Conservation (phyloP, 257 asterid species). For the Solanum pimpinellifolium region DNA sequence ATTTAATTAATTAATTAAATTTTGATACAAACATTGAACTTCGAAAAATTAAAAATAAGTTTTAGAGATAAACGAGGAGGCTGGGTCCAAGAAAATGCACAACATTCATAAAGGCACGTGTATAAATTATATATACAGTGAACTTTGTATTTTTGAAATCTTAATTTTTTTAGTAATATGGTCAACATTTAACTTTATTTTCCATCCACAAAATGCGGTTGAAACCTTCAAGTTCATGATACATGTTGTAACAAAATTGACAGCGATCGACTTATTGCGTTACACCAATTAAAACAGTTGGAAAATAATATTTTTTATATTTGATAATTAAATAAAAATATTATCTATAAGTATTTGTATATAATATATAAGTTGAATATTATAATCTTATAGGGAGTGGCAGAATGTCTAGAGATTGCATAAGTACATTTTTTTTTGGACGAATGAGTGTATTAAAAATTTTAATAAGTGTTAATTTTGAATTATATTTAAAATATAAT, state of each 20-base stretch:
- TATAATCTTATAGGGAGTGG: background rate
- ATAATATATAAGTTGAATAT: background rate
- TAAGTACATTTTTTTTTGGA: too few relatives aligned
- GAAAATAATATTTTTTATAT: background rate
- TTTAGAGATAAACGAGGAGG: background rate
- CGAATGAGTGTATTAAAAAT: background rate
- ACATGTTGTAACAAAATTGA: background rate
- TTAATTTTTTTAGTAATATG: background rate
- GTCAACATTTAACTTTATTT: background rate
- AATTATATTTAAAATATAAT: too few relatives aligned
- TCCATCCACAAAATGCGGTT: background rate
- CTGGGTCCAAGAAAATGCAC: background rate
- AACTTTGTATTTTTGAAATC: background rate
- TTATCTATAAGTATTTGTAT: background rate
- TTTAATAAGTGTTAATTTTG: too few relatives aligned
- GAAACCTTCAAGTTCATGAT: background rate
- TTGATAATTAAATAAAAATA: background rate
- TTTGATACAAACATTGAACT: background rate
- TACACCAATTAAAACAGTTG: background rate
- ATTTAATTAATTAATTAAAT: background rate
- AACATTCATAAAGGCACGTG: background rate
- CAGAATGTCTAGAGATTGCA: background rate
- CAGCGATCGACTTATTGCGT: background rate
- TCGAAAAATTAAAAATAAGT: background rate
- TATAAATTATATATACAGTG: constrained; percentile 1